Base-by-base conservation (phyloP, 345 rosid genomes). In the Murraya paniculata region DNA sequence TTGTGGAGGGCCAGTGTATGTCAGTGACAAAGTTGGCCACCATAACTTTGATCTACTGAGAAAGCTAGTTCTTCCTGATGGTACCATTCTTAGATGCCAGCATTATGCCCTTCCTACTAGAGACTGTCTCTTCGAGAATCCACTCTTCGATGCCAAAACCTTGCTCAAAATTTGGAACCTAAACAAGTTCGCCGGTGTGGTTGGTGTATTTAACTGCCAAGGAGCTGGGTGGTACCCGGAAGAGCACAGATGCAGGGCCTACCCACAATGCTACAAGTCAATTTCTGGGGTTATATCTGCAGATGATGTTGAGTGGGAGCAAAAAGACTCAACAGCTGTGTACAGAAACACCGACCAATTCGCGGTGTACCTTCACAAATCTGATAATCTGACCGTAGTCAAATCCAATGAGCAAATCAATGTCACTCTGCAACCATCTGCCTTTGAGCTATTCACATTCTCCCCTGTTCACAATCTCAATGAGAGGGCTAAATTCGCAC, bases 401-500 rank as follows among this genome's bases (percentile, higher is more conserved):
- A 57, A 79, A 8, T 28, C 72, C 48, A 69, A 59, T n/a, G 74
- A 62, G 77, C 78, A 35, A 50, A 66, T 85, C 48, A 70, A 78
- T 70, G 16, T 84, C 4, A 81, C 81, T 6, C 68, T 88, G 48
- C 74, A 72, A 18, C 81, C 87, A 31, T 83, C 82, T 64, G 71
- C 85, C 16, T 84, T 81, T 68, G 89, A 88, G 81, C 79, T 88
- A 30, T 84, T 82, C 82, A 81, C 86, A 24, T 70, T 86, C 28
- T 84, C 74, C 9, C 86, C 89, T 2, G 58, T 83, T 55, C 76
- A 30, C 50, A 78, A 19, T 24, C 22, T 85, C 35, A 75, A 80
- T 11, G 35, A 69, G 18, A 18, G 24, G 0, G 68, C 6, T 22
- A 74, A 76, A 65, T 86, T 88, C 38, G 84, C 85, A 33, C 87